phyloP scores from a whole-genome alignment of 1,139 yeast genomes.

The Pichia sp. region DNA sequence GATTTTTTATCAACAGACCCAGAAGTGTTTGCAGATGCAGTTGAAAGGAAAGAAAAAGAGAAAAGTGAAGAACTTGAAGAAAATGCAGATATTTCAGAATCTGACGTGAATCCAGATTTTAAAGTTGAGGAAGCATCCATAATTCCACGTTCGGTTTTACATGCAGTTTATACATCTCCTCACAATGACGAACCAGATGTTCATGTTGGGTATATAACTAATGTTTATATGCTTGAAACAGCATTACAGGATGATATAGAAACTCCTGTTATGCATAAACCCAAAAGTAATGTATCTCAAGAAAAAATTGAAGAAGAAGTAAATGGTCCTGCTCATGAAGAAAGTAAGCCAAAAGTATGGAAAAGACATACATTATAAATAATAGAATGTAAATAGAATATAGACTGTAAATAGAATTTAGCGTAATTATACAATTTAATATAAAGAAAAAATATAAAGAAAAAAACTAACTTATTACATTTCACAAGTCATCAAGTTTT shows the following conservation, averaged over 20 bases:
- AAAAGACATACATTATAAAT: constrained; percentile 9
- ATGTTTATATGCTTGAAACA: constrained; percentile 7
- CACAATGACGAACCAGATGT: constrained; percentile 16
- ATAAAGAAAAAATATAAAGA: neutral
- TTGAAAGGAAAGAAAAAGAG: neutral
- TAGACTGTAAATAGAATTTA: neutral
- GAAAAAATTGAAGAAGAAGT: neutral
- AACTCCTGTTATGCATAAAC: neutral
- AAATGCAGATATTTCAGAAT: neutral
- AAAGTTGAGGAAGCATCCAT: constrained; percentile 11
- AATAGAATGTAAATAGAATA: neutral
- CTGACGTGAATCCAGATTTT: constrained; percentile 4
- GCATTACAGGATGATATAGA: constrained; percentile 3
- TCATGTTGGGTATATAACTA: constrained; percentile 15
- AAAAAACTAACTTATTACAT: neutral
- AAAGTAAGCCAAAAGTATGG: constrained; percentile 8
- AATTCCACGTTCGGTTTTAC: constrained; percentile 14
- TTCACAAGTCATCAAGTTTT: constrained; percentile 6
- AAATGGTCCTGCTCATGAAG: neutral
- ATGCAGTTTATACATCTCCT: constrained; percentile 14
- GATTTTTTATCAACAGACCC: constrained; percentile 12
- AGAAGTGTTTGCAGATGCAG: constrained; percentile 11
- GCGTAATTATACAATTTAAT: neutral
- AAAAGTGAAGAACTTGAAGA: neutral
- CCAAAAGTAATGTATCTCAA: neutral